Evolutionary conservation across 2,329 filamentous ascomycete species (phyloP).

Genomic region (Ophiostoma piceae): DNA sequence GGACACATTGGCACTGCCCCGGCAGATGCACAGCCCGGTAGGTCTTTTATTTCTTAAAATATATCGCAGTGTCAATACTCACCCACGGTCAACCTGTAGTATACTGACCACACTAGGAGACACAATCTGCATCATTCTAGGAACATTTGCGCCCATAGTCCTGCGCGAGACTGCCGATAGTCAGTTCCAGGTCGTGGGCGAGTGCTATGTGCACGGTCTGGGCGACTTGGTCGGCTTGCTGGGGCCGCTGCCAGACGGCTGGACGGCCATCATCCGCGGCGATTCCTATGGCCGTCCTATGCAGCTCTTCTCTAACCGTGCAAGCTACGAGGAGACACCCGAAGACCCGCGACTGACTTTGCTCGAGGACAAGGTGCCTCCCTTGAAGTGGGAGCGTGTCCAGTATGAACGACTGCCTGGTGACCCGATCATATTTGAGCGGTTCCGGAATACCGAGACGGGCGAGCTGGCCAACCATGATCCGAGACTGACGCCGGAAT

Average conservation of each 20-base stretch:
- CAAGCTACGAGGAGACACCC: neutral
- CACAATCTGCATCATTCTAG: conserved; percentile 13
- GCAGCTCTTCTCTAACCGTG: conserved; percentile 8
- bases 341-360: conserved; percentile 14
- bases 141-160: conserved; percentile 13
- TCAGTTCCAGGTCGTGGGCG: conserved; percentile 16
- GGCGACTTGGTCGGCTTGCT: conserved; percentile 13
- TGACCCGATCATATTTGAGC: conserved; percentile 15
- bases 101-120: conserved; percentile 13
- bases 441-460: conserved; percentile 14
- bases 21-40: conserved; percentile 7
- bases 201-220: conserved; percentile 18
- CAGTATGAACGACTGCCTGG: conserved; percentile 9
- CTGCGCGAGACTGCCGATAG: conserved; percentile 9
- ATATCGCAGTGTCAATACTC: neutral
- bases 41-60: neutral
- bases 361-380: neutral
- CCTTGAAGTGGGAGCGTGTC: neutral
- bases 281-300: conserved; percentile 10
- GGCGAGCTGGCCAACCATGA: conserved; percentile 17
- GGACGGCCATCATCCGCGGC: conserved; percentile 14
- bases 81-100: neutral
- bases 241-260: conserved; percentile 15
- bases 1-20: conserved; percentile 16
- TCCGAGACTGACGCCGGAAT: conserved; percentile 12